A percentile compares a stretch with the other conserved stretches of the same genome.
phyloP scores from a whole-genome alignment of 306 rosid species.

The Hylodesmum podocarpum region DNA sequence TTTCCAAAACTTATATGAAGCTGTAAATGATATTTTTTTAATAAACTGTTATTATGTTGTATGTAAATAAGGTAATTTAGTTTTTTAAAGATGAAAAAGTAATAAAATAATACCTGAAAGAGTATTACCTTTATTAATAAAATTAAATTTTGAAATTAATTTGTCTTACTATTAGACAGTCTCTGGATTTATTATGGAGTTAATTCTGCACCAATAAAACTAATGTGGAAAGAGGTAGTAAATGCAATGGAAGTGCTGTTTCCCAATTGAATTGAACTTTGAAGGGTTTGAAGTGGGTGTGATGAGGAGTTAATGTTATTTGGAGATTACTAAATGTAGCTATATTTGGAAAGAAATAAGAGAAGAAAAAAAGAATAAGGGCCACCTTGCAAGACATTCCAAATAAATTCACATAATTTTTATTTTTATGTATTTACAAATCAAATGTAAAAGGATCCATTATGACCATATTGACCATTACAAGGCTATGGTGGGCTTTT shows the following conservation, averaged over 20 bases:
- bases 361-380: background rate
- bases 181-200: too few relatives aligned
- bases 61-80: too few relatives aligned
- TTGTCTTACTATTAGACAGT: too few relatives aligned
- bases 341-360: background rate
- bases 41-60: too few relatives aligned
- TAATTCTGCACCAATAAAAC: too few relatives aligned
- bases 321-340: background rate
- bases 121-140: too few relatives aligned
- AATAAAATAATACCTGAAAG: too few relatives aligned
- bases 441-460: background rate
- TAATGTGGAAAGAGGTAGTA: background rate
- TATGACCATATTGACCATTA: background rate
- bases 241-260: background rate
- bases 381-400: constrained; percentile 21
- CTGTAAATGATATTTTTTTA: too few relatives aligned
- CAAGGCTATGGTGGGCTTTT: background rate
- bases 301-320: background rate
- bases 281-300: background rate
- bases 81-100: too few relatives aligned
- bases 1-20: too few relatives aligned
- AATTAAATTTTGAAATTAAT: too few relatives aligned
- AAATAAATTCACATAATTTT: background rate
- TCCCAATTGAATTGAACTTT: background rate
- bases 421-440: background rate